Conservation (phyloP, 257 asterid genomes). For the Gentiana dahurica region DNA sequence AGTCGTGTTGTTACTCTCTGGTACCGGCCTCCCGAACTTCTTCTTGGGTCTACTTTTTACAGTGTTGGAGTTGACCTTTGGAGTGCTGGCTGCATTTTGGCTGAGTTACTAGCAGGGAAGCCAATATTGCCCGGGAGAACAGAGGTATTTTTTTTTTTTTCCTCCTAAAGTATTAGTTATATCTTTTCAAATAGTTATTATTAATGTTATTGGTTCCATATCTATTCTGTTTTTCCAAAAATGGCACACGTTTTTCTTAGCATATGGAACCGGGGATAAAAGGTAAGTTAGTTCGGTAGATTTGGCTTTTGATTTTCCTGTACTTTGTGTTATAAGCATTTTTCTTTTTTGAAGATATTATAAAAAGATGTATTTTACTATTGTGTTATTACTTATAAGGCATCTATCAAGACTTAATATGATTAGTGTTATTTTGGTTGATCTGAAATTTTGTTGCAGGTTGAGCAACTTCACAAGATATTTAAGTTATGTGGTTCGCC, state of each 20-base stretch:
- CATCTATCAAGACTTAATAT: neutral
- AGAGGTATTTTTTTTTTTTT: conserved; percentile 40
- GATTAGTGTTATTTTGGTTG: neutral
- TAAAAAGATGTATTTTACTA: too few relatives aligned
- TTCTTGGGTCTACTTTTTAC: conserved; percentile 71
- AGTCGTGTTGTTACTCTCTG: conserved; percentile 92
- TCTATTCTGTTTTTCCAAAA: too few relatives aligned
- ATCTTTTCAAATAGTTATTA: neutral
- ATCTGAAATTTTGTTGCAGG: conserved; percentile 26
- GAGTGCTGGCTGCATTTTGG: conserved; percentile 97
- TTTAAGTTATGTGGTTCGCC: conserved; percentile 92
- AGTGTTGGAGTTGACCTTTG: conserved; percentile 87
- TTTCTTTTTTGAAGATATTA: too few relatives aligned
- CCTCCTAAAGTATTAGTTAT: neutral
- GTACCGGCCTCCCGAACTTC: conserved; percentile 96
- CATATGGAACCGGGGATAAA: too few relatives aligned
- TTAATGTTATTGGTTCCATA: neutral
- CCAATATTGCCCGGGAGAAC: conserved; percentile 92
- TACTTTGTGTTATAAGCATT: neutral
- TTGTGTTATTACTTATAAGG: too few relatives aligned
- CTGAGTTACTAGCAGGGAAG: conserved; percentile 73
- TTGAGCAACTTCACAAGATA: conserved; percentile 91
- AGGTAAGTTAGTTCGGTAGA: neutral
- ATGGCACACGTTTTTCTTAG: too few relatives aligned
- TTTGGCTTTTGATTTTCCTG: neutral